These are phyloP conservation scores for Aspergillus affinis DNA, from an alignment of 495 filamentous ascomycete species.

Conservation along the genomic window DNA sequence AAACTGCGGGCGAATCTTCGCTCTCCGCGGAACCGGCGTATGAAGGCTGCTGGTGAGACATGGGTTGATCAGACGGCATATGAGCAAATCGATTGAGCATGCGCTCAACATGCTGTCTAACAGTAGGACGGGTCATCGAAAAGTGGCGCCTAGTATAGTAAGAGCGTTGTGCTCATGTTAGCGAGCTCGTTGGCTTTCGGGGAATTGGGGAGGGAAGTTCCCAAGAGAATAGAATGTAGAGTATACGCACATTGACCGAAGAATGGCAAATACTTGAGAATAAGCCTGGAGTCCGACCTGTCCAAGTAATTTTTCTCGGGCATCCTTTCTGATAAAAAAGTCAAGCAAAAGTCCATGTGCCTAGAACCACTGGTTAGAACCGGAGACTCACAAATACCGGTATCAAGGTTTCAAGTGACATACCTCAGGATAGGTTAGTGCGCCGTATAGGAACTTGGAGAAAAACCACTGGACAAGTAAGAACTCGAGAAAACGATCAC, in stretches of 20 bases:
- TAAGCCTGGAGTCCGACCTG: slow-evolving; percentile 76
- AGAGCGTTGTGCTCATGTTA: slow-evolving; percentile 14
- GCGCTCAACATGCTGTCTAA: slow-evolving; percentile 73
- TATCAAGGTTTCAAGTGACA: slow-evolving; percentile 19
- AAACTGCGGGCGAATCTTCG: slow-evolving; percentile 29
- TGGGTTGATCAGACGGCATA: slow-evolving; percentile 5
- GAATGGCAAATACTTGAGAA: slow-evolving; percentile 59
- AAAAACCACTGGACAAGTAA: slow-evolving; percentile 92
- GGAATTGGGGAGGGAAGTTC: no score
- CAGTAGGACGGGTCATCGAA: slow-evolving; percentile 49
- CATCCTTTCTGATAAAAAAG: slow-evolving; percentile 87
- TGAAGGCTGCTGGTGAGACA: slow-evolving; percentile 4
- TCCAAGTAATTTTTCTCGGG: slow-evolving; percentile 83
- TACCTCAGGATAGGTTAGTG: slow-evolving; percentile 88
- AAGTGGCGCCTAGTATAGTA: slow-evolving; percentile 34
- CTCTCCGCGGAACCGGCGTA: slow-evolving; percentile 3
- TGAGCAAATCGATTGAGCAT: slow-evolving; percentile 64
- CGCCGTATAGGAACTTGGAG: slow-evolving; percentile 77
- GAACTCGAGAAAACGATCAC: slow-evolving; percentile 71
- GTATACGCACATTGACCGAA: slow-evolving; percentile 47
- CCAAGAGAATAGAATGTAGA: background rate
- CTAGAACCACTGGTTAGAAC: slow-evolving; percentile 34
- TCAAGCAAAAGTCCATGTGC: slow-evolving; percentile 84
- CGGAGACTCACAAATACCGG: background rate
- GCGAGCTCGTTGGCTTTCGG: background rate